Evolutionary conservation across 2,329 filamentous ascomycete genomes (phyloP).

Genomic region (Botrytis deweyae): DNA sequence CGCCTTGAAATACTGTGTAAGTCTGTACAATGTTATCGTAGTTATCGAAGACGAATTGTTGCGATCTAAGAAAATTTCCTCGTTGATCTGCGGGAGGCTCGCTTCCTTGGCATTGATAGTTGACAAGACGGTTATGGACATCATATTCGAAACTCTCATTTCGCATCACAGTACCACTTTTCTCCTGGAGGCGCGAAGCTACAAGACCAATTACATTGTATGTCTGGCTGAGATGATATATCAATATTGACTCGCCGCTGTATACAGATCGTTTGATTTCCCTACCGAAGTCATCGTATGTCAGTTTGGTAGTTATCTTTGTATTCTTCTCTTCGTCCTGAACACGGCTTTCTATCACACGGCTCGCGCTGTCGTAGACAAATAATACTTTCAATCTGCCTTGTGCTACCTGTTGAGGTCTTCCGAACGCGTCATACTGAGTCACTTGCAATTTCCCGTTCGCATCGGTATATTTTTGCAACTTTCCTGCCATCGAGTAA

Average conservation of each 20-base stretch:
- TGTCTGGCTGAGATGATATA: constrained; percentile 9
- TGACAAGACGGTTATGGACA: constrained; percentile 14
- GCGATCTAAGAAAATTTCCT: neutral
- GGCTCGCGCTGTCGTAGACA: constrained; percentile 14
- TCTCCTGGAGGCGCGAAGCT: neutral
- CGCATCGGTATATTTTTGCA: constrained; percentile 10
- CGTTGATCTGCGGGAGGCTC: neutral
- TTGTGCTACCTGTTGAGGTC: neutral
- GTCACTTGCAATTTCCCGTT: constrained; percentile 9
- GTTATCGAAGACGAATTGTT: constrained; percentile 9
- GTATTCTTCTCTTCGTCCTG: neutral
- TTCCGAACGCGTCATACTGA: constrained; percentile 7
- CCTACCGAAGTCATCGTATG: constrained; percentile 15
- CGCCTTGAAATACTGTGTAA: constrained; percentile 8
- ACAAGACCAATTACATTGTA: constrained; percentile 12
- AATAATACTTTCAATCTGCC: constrained; percentile 6
- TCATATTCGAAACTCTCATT: constrained; percentile 17
- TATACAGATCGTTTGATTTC: constrained; percentile 12
- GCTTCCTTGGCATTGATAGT: constrained; percentile 9
- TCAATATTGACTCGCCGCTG: neutral
- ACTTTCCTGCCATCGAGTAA: constrained; percentile 9
- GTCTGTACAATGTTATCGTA: constrained; percentile 11
- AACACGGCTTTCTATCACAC: constrained; percentile 4
- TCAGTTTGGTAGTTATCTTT: neutral
- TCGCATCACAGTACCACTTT: neutral